Conservation (phyloP, 768 basidiomycete genomes). For the Tulasnella sp. region DNA sequence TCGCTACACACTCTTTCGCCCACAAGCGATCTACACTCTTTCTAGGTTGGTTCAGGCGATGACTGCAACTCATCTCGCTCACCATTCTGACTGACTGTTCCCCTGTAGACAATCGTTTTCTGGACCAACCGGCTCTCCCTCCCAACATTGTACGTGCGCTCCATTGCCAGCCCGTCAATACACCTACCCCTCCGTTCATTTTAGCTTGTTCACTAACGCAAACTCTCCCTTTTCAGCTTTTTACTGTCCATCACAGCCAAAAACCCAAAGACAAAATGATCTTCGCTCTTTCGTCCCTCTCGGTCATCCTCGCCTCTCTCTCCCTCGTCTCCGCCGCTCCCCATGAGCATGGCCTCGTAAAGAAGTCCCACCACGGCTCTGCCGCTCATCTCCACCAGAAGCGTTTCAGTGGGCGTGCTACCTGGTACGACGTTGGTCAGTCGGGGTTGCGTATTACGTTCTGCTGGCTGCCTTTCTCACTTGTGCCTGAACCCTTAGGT, state of each 20-base stretch:
- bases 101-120: conserved; percentile 11
- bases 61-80: not conserved
- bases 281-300: not conserved
- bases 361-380: not conserved
- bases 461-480: not conserved
- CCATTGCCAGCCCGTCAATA: not conserved
- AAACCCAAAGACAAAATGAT: conserved; percentile 5
- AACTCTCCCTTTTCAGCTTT: not conserved
- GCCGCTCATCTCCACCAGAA: not conserved
- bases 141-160: not conserved
- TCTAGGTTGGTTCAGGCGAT: not conserved
- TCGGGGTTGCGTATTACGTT: not conserved
- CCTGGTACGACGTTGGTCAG: conserved; percentile 21
- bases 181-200: not conserved
- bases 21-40: not conserved
- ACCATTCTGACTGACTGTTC: not conserved
- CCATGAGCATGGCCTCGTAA: not conserved
- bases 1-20: not conserved
- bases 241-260: not conserved
- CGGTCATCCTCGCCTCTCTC: not conserved
- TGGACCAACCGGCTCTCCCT: not conserved
- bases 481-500: conserved; percentile 6
- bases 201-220: not conserved
- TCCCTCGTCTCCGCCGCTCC: not conserved
- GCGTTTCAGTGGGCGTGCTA: conserved; percentile 15